A percentile compares a stretch with the other conserved stretches of the same genome.
phyloP scores from a whole-genome alignment of 495 filamentous ascomycete species.

The Podospora tetraspora region DNA sequence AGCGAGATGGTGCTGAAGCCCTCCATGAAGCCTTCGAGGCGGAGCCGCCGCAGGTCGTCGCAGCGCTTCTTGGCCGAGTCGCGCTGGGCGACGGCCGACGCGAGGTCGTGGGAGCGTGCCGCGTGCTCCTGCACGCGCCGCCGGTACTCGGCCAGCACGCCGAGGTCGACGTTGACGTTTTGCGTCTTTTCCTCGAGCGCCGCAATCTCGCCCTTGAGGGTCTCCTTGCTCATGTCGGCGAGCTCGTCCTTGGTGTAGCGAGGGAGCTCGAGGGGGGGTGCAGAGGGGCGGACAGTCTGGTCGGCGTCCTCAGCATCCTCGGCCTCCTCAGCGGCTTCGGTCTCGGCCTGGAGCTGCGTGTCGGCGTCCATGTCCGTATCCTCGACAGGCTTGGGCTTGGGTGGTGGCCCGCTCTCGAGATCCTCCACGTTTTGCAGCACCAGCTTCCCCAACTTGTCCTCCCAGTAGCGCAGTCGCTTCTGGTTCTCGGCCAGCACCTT shows the following conservation, averaged over 20 bases:
- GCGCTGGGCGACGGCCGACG: conserved; percentile 64
- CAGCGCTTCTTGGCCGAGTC: conserved; percentile 84
- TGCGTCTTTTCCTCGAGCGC: conserved; percentile 88
- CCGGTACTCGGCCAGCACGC: conserved; percentile 89
- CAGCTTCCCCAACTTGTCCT: conserved; percentile 79
- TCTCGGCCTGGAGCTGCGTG: conserved; percentile 25
- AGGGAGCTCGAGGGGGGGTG: conserved; percentile 55
- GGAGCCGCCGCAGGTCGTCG: conserved; percentile 82
- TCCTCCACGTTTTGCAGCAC: conserved; percentile 73
- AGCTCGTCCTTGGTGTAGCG: conserved; percentile 87
- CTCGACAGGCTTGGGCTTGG: conserved; percentile 14
- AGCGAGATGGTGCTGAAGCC: conserved; percentile 93
- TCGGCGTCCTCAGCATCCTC: conserved; percentile 23
- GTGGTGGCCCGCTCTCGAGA: conserved; percentile 33
- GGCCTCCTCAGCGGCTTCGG: conserved; percentile 21
- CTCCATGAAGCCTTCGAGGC: conserved; percentile 97
- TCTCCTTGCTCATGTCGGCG: conserved; percentile 83
- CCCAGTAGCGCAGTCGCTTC: conserved; percentile 76
- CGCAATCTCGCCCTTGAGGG: conserved; percentile 81
- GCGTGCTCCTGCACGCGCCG: conserved; percentile 82
- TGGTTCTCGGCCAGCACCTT: conserved; percentile 84
- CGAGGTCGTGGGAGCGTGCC: conserved; percentile 72
- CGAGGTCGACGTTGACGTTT: conserved; percentile 80
- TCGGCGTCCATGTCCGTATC: conserved; percentile 23
- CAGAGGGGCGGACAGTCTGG: conserved; percentile 22